Base-by-base conservation (phyloP, 305 asterid species). In the Stenogyne calaminthoides region DNA sequence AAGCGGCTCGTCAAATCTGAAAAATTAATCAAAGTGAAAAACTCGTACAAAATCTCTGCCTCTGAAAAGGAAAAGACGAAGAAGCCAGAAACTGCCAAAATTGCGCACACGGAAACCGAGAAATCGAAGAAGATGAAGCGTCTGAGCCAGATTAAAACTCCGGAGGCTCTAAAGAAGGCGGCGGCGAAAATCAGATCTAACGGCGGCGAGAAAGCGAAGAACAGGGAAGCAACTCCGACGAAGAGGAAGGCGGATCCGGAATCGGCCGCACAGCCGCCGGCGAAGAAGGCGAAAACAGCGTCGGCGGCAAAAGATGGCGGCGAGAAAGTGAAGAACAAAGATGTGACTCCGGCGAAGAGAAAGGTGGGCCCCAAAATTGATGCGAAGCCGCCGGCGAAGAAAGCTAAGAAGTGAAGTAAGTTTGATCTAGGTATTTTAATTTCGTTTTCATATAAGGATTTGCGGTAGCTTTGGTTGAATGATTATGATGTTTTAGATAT, bases 51-150 rank as follows among this genome's bases (percentile, higher is more conserved):
- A 65, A 67, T 87, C 39, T 8, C 80, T 9, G 58, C 78, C 27
- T 3, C 70, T 0, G 83, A 67, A 20, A 83, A 75, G 77, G 69
- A 4, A 49, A 46, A 75, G 16, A n/a, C n/a, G n/a, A 67, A 58
- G 70, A 52, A 27, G 44, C 19, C 71, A 7, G 69, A 46, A 51
- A 9, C 77, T 7, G 39, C 29, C n/a, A 64, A 59, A 58, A 65
- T 18, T 2, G 3, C 76, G 0, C 20, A 52, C 37, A 19, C 67
- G 0, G 59, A 71, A 22, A 63, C 62, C 0, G 80, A 82, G 70
- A 84, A 82, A 42, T 79, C 76, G 27, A 75, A 66, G 73, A 88
- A 80, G 81, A 85, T 76, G 52, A 85, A 84, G 89, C 73, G 85
- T 34, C 25, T 80, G 81, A 82, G 89, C 69, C 84, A 67, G 78